Percentiles rank a stretch among this genome's conserved stretches.
These are phyloP conservation scores for Hygrophila difformis DNA, from an alignment of 257 asterid species.

Conservation along the genomic window DNA sequence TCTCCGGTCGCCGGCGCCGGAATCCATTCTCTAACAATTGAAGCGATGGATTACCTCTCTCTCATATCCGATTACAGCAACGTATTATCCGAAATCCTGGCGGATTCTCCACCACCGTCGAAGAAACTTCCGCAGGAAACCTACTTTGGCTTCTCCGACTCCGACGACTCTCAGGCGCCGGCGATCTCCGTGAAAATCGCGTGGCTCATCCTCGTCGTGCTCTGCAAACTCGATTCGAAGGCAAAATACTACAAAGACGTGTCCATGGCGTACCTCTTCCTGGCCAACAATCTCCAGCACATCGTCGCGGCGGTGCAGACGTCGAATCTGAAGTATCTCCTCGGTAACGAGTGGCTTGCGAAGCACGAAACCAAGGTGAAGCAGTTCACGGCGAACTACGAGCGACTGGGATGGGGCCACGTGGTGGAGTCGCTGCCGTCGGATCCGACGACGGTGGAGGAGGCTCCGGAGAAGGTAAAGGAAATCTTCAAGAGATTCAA, in stretches of 20 bases:
- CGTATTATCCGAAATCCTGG: slow-evolving; percentile 40
- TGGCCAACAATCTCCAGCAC: slow-evolving; percentile 70
- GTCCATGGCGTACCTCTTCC: slow-evolving; percentile 53
- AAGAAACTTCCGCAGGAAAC: slow-evolving; percentile 37
- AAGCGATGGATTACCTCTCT: slow-evolving; percentile 52
- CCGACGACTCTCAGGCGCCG: slow-evolving; percentile 47
- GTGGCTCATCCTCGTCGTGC: slow-evolving; percentile 52
- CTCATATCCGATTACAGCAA: slow-evolving; percentile 67
- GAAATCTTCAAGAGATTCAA: slow-evolving; percentile 58
- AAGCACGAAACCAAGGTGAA: slow-evolving; percentile 52
- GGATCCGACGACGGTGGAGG: slow-evolving; percentile 28
- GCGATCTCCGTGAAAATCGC: slow-evolving; percentile 42
- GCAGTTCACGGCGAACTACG: slow-evolving; percentile 42
- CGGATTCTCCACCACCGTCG: slow-evolving; percentile 32
- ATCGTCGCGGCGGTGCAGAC: slow-evolving; percentile 45
- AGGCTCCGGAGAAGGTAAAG: slow-evolving; percentile 28
- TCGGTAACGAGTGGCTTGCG: slow-evolving; percentile 67
- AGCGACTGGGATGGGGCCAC: slow-evolving; percentile 69
- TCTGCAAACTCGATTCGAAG: slow-evolving; percentile 67
- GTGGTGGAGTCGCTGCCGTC: slow-evolving; percentile 46
- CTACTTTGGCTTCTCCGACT: slow-evolving; percentile 38
- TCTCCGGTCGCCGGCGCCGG: slow-evolving; percentile 56
- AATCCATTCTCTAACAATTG: slow-evolving; percentile 44
- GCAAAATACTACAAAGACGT: slow-evolving; percentile 60
- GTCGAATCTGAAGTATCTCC: slow-evolving; percentile 57